These are phyloP conservation scores for Diaporthe caulivora DNA, from an alignment of 2,329 filamentous ascomycete species.

Conservation along the genomic window DNA sequence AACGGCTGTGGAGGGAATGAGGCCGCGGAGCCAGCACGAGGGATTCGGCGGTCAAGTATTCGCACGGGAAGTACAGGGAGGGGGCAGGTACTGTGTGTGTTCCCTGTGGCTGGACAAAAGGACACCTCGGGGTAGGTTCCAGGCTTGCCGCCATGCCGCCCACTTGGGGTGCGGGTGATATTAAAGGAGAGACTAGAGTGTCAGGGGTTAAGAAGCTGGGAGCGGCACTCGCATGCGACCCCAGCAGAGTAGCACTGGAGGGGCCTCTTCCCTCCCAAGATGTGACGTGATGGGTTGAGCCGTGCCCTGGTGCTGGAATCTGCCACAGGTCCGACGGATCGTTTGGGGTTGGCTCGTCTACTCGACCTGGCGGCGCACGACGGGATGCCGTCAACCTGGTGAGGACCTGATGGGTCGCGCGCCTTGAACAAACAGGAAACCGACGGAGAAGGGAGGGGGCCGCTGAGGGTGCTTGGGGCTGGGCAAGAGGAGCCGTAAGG, in stretches of 20 bases:
- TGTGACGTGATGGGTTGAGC: constrained; percentile 22
- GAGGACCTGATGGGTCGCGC: neutral
- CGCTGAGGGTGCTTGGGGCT: neutral
- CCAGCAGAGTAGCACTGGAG: constrained; percentile 29
- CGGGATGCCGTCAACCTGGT: neutral
- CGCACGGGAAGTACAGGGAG: constrained; percentile 20
- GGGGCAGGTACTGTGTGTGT: neutral
- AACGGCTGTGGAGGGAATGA: constrained; percentile 6
- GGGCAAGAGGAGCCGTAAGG: neutral
- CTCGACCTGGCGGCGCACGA: neutral
- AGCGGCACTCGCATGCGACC: constrained; percentile 37
- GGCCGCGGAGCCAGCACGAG: constrained; percentile 8
- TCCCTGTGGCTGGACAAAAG: constrained; percentile 32
- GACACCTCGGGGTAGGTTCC: constrained; percentile 27
- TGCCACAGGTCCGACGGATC: constrained; percentile 25
- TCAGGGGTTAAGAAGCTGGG: constrained; percentile 38
- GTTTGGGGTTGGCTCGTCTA: constrained; percentile 9
- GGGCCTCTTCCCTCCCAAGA: constrained; percentile 21
- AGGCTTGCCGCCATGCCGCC: constrained; percentile 39
- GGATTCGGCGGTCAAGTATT: constrained; percentile 32
- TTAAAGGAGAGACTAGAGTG: constrained; percentile 37
- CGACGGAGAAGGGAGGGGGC: neutral
- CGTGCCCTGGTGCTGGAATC: constrained; percentile 17
- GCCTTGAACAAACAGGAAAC: neutral
- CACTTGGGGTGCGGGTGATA: constrained; percentile 37